Conservation (phyloP, 176 grass and related monocot genomes). For the Phragmites australis region DNA sequence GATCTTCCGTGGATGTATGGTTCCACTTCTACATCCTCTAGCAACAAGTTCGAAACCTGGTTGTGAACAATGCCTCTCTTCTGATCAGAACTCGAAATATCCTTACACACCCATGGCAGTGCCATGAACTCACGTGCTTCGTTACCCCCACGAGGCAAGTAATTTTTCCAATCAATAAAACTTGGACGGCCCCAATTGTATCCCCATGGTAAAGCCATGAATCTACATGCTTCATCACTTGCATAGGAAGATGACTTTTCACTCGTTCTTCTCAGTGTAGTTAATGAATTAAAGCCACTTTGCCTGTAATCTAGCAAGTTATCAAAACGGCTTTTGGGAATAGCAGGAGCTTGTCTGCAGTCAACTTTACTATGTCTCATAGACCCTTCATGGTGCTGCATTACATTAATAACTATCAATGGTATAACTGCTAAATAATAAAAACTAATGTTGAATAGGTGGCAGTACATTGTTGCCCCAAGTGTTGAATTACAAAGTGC, state of each 20-base stretch:
- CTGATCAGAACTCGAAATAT: conserved; percentile 30
- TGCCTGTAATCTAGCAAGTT: conserved; percentile 35
- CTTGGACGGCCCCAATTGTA: conserved; percentile 22
- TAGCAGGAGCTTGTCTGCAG: conserved; percentile 18
- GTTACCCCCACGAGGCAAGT: conserved; percentile 14
- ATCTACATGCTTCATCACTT: conserved; percentile 21
- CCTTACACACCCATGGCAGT: conserved; percentile 39
- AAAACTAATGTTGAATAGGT: conserved; percentile 13
- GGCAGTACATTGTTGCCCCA: not conserved
- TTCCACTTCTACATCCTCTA: conserved; percentile 45
- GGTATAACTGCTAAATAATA: conserved; percentile 22
- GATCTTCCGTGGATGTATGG: conserved; percentile 2
- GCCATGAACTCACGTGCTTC: conserved; percentile 39
- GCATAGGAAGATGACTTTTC: conserved; percentile 22
- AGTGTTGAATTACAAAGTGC: not conserved
- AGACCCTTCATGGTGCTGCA: conserved; percentile 33
- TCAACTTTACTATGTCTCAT: conserved; percentile 14
- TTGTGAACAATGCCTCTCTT: conserved; percentile 30
- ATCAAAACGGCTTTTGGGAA: not conserved
- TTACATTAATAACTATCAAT: conserved; percentile 34
- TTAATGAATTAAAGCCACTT: conserved; percentile 6
- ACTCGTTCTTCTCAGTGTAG: conserved; percentile 17
- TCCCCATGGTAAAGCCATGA: conserved; percentile 39
- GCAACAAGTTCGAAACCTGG: conserved; percentile 38
- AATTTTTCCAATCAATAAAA: conserved; percentile 37